Conservation (phyloP, 2,329 filamentous ascomycete species). For the Pestalotiopsis sp. region DNA sequence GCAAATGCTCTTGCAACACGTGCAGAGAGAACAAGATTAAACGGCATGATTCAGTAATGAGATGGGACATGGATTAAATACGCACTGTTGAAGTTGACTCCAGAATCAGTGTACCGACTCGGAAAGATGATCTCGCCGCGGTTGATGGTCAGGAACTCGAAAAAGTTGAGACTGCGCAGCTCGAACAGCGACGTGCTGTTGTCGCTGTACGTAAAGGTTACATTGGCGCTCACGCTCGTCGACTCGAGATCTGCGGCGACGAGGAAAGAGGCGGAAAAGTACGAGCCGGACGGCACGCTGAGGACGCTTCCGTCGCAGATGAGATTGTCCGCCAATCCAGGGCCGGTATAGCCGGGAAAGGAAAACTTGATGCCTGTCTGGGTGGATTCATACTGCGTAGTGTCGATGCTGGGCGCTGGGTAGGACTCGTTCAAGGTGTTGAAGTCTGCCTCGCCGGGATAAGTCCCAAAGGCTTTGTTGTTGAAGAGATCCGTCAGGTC, state of each 20-base stretch:
- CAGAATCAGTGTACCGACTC: constrained; percentile 38
- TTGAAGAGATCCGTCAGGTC: constrained; percentile 41
- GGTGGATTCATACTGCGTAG: constrained; percentile 37
- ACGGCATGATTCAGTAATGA: too few relatives aligned
- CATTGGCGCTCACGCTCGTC: constrained; percentile 39
- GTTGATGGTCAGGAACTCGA: constrained; percentile 44
- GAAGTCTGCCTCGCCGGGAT: constrained; percentile 47
- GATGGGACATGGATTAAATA: not conserved
- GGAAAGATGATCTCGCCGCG: constrained; percentile 48
- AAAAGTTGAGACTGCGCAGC: constrained; percentile 45
- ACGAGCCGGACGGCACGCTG: constrained; percentile 29
- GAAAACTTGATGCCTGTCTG: constrained; percentile 42
- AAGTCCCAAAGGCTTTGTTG: constrained; percentile 47
- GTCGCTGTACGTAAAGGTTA: constrained; percentile 45
- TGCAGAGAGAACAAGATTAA: too few relatives aligned
- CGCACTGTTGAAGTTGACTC: constrained; percentile 40
- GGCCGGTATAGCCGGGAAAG: constrained; percentile 43
- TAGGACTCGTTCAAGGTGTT: constrained; percentile 43
- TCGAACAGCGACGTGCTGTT: constrained; percentile 39
- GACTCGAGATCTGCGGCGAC: constrained; percentile 41
- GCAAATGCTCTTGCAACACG: not conserved
- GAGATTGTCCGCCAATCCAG: constrained; percentile 40
- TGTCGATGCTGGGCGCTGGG: constrained; percentile 31
- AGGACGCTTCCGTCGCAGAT: constrained; percentile 43
- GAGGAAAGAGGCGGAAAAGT: constrained; percentile 45